Percentiles rank a stretch among this genome's conserved stretches.
Evolutionary conservation across 176 grass and related monocot genomes (phyloP).

Genomic region (Oryza punctata): DNA sequence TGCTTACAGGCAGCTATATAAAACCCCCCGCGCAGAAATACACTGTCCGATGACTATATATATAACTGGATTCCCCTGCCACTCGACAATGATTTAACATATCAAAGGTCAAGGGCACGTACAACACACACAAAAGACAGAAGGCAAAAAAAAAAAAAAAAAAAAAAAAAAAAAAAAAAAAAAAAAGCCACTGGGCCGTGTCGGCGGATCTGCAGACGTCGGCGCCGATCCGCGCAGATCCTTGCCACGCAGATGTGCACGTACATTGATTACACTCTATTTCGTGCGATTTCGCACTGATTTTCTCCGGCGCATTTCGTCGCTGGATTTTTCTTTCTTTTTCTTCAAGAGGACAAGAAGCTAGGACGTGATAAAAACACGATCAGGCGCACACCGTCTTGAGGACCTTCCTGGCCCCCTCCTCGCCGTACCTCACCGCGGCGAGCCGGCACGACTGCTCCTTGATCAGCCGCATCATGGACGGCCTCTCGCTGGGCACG

Average conservation of each 20-base stretch:
- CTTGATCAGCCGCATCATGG: conserved; percentile 67
- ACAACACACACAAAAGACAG: background rate
- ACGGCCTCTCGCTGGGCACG: conserved; percentile 69
- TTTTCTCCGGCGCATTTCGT: conserved; percentile 9
- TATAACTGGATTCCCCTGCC: conserved; percentile 39
- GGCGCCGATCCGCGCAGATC: conserved; percentile 5
- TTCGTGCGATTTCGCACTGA: background rate
- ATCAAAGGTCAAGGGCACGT: conserved; percentile 42
- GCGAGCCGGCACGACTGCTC: conserved; percentile 80
- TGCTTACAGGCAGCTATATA: conserved; percentile 23
- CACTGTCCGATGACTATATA: conserved; percentile 31
- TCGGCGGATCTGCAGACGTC: conserved; percentile 32
- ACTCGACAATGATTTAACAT: conserved; percentile 39
- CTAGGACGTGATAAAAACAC: background rate
- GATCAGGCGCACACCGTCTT: conserved; percentile 50
- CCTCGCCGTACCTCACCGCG: conserved; percentile 37
- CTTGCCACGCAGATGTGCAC: background rate
- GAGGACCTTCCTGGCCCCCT: conserved; percentile 39
- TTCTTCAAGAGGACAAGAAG: background rate
- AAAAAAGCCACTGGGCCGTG: background rate
- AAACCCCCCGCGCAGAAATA: conserved; percentile 1
- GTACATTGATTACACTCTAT: background rate
- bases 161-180: too few species aligned
- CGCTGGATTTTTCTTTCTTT: background rate
- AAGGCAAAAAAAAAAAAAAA: too few species aligned